phyloP scores from a whole-genome alignment of 2,329 filamentous ascomycete species.

The Sporothrix protearum region DNA sequence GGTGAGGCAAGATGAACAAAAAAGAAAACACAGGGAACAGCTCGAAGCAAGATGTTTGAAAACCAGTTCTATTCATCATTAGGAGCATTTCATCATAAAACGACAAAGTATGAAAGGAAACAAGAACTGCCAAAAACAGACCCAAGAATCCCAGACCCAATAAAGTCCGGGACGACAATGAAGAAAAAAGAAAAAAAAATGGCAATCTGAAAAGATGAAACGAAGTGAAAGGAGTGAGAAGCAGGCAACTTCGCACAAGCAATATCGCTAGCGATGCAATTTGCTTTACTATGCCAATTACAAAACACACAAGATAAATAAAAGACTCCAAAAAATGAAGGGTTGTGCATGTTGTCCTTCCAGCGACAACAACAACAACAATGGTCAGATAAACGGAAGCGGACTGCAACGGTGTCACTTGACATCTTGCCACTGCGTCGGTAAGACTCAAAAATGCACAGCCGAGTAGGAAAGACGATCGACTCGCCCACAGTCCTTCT shows the following conservation, averaged over 20 bases:
- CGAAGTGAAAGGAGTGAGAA: not conserved
- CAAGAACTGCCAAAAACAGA: not conserved
- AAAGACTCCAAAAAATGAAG: not conserved
- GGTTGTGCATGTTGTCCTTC: not conserved
- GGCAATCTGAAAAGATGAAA: not conserved
- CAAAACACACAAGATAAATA: not conserved
- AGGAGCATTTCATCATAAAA: constrained; percentile 16
- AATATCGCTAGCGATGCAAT: not conserved
- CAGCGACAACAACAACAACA: not conserved
- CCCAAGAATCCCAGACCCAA: not conserved
- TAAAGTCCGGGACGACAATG: too few species aligned
- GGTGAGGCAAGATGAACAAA: not conserved
- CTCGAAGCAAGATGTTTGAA: not conserved
- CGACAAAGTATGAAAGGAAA: not conserved
- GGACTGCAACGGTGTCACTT: not conserved
- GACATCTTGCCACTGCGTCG: constrained; percentile 5
- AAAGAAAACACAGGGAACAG: not conserved
- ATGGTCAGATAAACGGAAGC: not conserved
- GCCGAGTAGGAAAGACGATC: not conserved
- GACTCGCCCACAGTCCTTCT: not conserved
- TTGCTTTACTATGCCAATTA: not conserved
- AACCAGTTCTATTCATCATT: constrained; percentile 8
- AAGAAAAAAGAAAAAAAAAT: not conserved
- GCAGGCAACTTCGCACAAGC: not conserved
- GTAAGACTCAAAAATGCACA: not conserved